Evolutionary conservation across 148 eudicot species (phyloP), one percentile per base, ranked within the genome.

Genomic region (Pharnaceum exiguum): DNA sequence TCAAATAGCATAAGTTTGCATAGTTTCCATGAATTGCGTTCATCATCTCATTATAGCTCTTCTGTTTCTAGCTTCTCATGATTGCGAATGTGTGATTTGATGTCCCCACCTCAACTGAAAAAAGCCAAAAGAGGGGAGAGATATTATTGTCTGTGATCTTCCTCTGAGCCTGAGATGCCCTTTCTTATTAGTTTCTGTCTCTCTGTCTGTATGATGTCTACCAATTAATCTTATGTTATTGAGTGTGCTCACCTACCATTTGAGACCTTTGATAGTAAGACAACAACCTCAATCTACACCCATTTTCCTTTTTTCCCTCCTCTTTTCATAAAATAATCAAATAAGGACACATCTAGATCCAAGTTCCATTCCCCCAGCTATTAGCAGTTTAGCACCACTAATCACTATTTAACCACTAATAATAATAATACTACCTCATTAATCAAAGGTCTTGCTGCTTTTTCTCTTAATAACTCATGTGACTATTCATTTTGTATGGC

Each of bases 401-500:
- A 55, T 65, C 45, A 60, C 62, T 16, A 46, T 39, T 62, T 44
- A 21, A 51, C 62, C n/a, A n/a, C n/a, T n/a, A n/a, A n/a, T n/a
- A n/a, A 13, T 51, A 55, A 42, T 60, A 23, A 15, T 69, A 50
- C 75, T 73, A 61, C 42, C 39, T 23, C 44, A 73, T 65, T 73
- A 66, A 69, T 62, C 48, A 70, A 70, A 66, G 59, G 31, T 19
- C 30, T 18, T 29, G 25, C 54, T 47, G 38, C 38, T 48, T 61
- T 58, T 67, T 57, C 39, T 29, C 56, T 65, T 63, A 53, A 47
- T 61, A n/a, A n/a, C n/a, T 71, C 82, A 77, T 72, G 76, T 74
- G 72, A 69, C 75, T 71, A 54, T 63, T 69, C 60, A 68, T 53
- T 51, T 47, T 36, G 42, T 59, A 69, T 60, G 68, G 70, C 47